Percentiles rank a stretch among this genome's conserved stretches.
Evolutionary conservation across 768 basidiomycete species (phyloP).

Genomic region (Amyloporia xantha): DNA sequence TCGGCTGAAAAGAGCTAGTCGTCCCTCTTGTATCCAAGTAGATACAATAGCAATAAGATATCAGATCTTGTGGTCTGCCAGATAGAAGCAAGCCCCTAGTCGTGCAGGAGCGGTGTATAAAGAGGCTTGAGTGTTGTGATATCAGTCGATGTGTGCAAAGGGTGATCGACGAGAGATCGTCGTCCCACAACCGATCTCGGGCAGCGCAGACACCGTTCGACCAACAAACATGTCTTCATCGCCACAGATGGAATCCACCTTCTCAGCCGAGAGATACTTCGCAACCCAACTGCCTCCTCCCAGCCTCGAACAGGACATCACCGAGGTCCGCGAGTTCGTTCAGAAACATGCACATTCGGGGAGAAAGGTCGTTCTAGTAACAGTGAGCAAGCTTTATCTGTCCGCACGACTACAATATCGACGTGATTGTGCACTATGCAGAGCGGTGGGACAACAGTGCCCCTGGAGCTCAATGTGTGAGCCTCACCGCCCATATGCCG

Average conservation of each 20-base stretch:
- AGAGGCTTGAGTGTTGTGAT: no score
- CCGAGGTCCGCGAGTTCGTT: slow-evolving; percentile 62
- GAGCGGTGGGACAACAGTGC: slow-evolving; percentile 98
- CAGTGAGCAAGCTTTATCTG: slow-evolving; percentile 47
- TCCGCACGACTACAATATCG: slow-evolving; percentile 1
- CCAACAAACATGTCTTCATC: no score
- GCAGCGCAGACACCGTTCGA: no score
- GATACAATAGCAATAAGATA: no score
- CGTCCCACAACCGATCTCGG: no score
- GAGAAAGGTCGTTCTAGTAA: slow-evolving; percentile 86
- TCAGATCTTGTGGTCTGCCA: no score
- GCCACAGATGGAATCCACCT: slow-evolving; percentile 25
- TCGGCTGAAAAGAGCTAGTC: no score
- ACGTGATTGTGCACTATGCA: slow-evolving; percentile 27
- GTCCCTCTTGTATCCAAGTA: no score
- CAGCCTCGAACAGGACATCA: slow-evolving; percentile 62
- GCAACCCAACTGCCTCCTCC: slow-evolving; percentile 77
- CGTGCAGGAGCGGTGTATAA: no score
- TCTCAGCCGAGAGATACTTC: slow-evolving; percentile 90
- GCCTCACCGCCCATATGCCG: slow-evolving; percentile 26
- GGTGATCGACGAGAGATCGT: no score
- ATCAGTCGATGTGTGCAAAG: no score
- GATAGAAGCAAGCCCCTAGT: no score
- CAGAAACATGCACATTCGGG: slow-evolving; percentile 54
- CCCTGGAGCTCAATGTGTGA: slow-evolving; percentile 98